Conservation (phyloP, 208 protist genomes). For the Leishmania braziliensis region DNA sequence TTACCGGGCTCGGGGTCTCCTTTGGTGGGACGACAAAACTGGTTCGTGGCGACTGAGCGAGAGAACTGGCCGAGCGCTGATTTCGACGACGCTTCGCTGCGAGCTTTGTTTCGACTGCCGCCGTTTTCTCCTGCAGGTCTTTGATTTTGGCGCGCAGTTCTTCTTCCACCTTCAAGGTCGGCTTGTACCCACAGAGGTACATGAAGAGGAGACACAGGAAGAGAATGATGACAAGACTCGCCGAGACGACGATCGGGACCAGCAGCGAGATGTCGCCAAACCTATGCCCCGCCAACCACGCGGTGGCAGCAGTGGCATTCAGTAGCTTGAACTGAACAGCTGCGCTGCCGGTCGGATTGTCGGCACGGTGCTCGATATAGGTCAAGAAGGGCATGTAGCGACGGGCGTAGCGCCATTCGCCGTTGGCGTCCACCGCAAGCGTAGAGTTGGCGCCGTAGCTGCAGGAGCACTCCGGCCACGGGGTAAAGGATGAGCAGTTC, state of each 20-base stretch:
- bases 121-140: conserved; percentile 5
- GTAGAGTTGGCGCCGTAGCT: not conserved
- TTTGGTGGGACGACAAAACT: conserved; percentile 5
- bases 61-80: not conserved
- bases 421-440: conserved; percentile 23
- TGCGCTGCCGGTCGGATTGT: not conserved
- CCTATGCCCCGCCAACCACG: not conserved
- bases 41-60: not conserved
- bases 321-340: conserved; percentile 1
- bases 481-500: conserved; percentile 3
- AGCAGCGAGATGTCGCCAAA: conserved; percentile 24
- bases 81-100: conserved; percentile 5
- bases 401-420: conserved; percentile 28
- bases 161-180: conserved; percentile 3
- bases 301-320: not conserved
- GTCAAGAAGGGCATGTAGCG: conserved; percentile 1
- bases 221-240: conserved; percentile 14
- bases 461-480: conserved; percentile 2
- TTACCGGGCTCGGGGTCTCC: conserved; percentile 1
- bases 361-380: conserved; percentile 21
- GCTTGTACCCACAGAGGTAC: conserved; percentile 14
- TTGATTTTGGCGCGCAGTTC: conserved; percentile 14
- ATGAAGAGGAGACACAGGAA: conserved; percentile 25
- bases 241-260: conserved; percentile 22
- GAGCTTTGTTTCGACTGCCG: conserved; percentile 12